A percentile compares a stretch with the other conserved stretches of the same genome.
These are phyloP conservation scores for Fusarium decemcellulare DNA, from an alignment of 2,329 filamentous ascomycete species.

Conservation along the genomic window DNA sequence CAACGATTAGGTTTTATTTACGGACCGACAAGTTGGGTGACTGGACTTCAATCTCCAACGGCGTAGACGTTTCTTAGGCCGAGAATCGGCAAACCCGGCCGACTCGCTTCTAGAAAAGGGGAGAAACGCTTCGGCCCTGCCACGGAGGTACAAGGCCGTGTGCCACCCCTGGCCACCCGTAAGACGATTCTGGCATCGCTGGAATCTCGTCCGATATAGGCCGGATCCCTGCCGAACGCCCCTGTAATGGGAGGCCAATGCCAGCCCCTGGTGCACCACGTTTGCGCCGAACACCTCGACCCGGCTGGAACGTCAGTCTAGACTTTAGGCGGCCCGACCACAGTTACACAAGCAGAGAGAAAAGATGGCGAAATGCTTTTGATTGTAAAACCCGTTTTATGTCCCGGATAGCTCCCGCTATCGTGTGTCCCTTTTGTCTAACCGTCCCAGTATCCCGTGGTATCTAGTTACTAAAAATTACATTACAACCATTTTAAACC, in stretches of 20 bases:
- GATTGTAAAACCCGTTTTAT: neutral
- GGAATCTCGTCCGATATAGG: constrained; percentile 13
- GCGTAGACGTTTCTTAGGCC: neutral
- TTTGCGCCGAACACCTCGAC: neutral
- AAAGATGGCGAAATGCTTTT: neutral
- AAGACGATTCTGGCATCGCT: constrained; percentile 1
- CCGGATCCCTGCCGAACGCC: neutral
- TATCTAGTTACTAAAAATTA: neutral
- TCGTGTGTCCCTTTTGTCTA: constrained; percentile 21
- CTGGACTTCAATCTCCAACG: constrained; percentile 3
- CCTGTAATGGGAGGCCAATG: constrained; percentile 2
- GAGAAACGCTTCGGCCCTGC: constrained; percentile 1
- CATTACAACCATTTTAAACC: neutral
- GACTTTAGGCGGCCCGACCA: neutral
- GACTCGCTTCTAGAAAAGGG: constrained; percentile 3
- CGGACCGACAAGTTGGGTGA: constrained; percentile 9
- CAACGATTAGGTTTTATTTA: too few species aligned
- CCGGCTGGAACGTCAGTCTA: neutral
- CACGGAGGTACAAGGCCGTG: constrained; percentile 14
- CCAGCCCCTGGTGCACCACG: constrained; percentile 4
- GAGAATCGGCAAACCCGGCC: neutral
- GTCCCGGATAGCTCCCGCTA: neutral
- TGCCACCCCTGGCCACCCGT: neutral
- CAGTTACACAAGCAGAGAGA: neutral
- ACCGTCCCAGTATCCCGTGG: constrained; percentile 4